phyloP scores from a whole-genome alignment of 352 stramenopile species.

The Phytopythium cucurbitacearum region DNA sequence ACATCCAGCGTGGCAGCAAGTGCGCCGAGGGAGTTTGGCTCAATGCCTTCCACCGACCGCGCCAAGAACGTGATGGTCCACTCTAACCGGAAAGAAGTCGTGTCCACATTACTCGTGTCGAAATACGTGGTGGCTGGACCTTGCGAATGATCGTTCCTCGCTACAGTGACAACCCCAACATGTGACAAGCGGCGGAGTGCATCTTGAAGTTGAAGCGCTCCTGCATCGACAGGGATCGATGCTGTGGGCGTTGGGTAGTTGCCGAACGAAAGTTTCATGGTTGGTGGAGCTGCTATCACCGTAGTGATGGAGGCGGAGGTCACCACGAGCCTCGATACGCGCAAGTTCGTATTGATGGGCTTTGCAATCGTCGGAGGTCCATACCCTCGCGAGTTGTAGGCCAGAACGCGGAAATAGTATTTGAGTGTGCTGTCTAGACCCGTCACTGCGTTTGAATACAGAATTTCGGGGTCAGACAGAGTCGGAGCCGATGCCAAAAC shows the following conservation, averaged over 20 bases:
- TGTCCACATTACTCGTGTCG: conserved; percentile 44
- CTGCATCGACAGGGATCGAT: conserved; percentile 43
- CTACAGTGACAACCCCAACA: conserved; percentile 54
- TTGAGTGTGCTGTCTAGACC: conserved; percentile 33
- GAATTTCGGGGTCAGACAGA: conserved; percentile 1
- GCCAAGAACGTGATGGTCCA: conserved; percentile 82
- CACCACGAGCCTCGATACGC: conserved; percentile 43
- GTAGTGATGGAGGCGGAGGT: conserved; percentile 24
- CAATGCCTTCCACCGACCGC: conserved; percentile 38
- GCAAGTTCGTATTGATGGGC: conserved; percentile 43
- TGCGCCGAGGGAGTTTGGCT: conserved; percentile 40
- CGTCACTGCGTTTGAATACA: conserved; percentile 35
- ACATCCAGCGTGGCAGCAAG: conserved; percentile 27
- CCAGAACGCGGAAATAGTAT: conserved; percentile 82
- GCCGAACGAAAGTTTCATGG: conserved; percentile 48
- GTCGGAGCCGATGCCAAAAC: conserved; percentile 12
- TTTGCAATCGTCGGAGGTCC: conserved; percentile 40
- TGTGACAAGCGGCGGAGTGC: conserved; percentile 46
- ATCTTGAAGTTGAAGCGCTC: conserved; percentile 41
- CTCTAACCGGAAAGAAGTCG: conserved; percentile 37
- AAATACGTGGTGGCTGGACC: conserved; percentile 30
- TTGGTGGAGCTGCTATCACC: conserved; percentile 26
- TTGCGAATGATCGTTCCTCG: conserved; percentile 55
- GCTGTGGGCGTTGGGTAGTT: conserved; percentile 42
- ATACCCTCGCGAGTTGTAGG: conserved; percentile 78